Base-by-base conservation (phyloP, 2,329 filamentous ascomycete genomes). In the Madurella fahalii region DNA sequence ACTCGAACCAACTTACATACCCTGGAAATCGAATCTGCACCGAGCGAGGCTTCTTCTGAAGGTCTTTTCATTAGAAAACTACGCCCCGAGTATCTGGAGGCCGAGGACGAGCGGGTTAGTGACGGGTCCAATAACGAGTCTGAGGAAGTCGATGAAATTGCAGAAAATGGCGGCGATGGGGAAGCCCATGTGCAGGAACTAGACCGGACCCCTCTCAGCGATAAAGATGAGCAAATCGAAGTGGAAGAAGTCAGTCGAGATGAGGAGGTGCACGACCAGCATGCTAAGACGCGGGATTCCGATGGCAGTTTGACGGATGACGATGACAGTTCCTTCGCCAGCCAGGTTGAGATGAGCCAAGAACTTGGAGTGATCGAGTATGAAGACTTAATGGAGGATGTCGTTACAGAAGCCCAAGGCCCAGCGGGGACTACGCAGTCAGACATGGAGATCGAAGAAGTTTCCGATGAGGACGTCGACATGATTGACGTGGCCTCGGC, bases 391-490 rank as follows among this genome's bases (percentile, higher is more conserved):
- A 52, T 43, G 20, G 53, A 31, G 9, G 53, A 58, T 11, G 50
- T 17, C 30, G 32, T 13, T 7, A 2, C 41, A 15, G 16, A 41
- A 11, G 9, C 4, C n/a, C n/a, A 34, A 9, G 30, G 37, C 25
- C 17, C 5, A 4, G 18, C 40, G 7, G 37, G 40, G 4, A 25
- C 32, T 13, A 17, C 18, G 3, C 32, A 31, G 40, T 45, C 53
- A 9, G 17, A 20, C 2, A 18, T 43, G 2, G 49, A 56, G 16
- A 39, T 53, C 9, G 43, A 45, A 20, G 52, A 50, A 37, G 30
- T 47, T 1, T 43, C 37, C 18, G 53, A 56, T 2, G 50, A 55
- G 9, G 54, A 60, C 25, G 59, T 60, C 15, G 59, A 56, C 12
- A 58, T 58, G 43, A 25, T 56, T 25, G 58, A 58, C 20, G 51